Percentiles rank a stretch among this genome's conserved stretches.
phyloP scores from a whole-genome alignment of 2,329 filamentous ascomycete genomes.

The Aspergillus sp. region DNA sequence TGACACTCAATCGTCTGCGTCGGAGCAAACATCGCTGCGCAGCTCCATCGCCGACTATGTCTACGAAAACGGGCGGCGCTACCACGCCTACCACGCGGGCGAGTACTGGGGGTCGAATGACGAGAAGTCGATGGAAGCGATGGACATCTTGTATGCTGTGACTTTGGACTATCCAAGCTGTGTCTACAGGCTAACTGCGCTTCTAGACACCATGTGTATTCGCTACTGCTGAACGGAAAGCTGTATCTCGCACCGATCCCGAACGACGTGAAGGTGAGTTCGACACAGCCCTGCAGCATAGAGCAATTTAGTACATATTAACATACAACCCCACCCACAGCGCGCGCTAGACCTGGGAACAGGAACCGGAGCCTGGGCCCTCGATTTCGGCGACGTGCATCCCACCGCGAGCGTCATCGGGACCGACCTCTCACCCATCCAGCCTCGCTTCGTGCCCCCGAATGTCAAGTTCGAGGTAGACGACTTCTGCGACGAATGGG shows the following conservation, averaged over 20 bases:
- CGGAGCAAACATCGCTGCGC: background rate
- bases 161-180: slow-evolving; percentile 7
- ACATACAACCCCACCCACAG: too few relatives aligned
- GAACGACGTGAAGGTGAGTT: background rate
- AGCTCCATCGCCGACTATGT: background rate
- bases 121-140: slow-evolving; percentile 5
- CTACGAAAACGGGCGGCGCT: background rate
- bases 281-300: too few relatives aligned
- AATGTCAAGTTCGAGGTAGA: background rate
- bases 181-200: too few relatives aligned
- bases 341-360: slow-evolving; percentile 3
- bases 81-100: background rate
- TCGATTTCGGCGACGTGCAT: slow-evolving; percentile 24
- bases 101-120: background rate
- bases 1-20: background rate
- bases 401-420: slow-evolving; percentile 36
- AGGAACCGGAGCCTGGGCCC: slow-evolving; percentile 15
- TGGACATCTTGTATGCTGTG: slow-evolving; percentile 11
- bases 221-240: background rate
- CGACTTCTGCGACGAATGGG: background rate
- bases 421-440: slow-evolving; percentile 42
- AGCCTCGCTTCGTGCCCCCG: slow-evolving; percentile 27
- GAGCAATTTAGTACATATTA: too few relatives aligned
- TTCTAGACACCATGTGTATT: background rate
- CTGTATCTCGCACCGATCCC: background rate